A percentile compares a stretch with the other conserved stretches of the same genome.
Evolutionary conservation across 2,329 filamentous ascomycete genomes (phyloP).

Genomic region (Plectosphaerella sp.): DNA sequence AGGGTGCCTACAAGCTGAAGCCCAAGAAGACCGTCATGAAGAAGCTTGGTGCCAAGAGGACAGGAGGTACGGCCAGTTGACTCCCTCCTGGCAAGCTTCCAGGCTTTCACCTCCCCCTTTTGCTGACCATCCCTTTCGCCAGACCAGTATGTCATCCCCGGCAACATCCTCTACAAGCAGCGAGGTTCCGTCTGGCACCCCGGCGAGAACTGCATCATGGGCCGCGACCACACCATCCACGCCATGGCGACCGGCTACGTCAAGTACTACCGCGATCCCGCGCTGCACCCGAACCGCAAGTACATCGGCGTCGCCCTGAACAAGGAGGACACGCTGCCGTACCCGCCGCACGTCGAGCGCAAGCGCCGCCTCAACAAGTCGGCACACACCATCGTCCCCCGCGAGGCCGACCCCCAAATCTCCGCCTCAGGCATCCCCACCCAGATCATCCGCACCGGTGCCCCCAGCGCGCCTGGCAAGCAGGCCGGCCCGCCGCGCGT

Average conservation of each 20-base stretch:
- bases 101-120: neutral
- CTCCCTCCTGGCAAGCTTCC: no score
- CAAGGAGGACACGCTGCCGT: slow-evolving; percentile 74
- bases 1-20: slow-evolving; percentile 64
- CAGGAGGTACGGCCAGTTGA: slow-evolving; percentile 59
- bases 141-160: slow-evolving; percentile 91
- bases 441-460: slow-evolving; percentile 32
- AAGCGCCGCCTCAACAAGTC: slow-evolving; percentile 73
- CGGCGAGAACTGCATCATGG: slow-evolving; percentile 92
- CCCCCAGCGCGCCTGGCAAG: slow-evolving; percentile 18
- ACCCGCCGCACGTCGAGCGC: slow-evolving; percentile 67
- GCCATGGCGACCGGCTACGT: slow-evolving; percentile 84
- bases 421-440: slow-evolving; percentile 48
- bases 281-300: slow-evolving; percentile 76
- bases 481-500: slow-evolving; percentile 36
- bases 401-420: slow-evolving; percentile 30
- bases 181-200: slow-evolving; percentile 92
- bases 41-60: slow-evolving; percentile 91
- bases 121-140: slow-evolving; percentile 10
- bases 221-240: slow-evolving; percentile 94
- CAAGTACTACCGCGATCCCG: slow-evolving; percentile 90
- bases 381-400: slow-evolving; percentile 39
- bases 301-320: slow-evolving; percentile 94
- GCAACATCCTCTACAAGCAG: slow-evolving; percentile 98
- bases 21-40: slow-evolving; percentile 62